Evolutionary conservation across 805 yeast genomes (phyloP), one percentile per base, ranked within the genome.

Genomic region (Ogataea nonfermentans): DNA sequence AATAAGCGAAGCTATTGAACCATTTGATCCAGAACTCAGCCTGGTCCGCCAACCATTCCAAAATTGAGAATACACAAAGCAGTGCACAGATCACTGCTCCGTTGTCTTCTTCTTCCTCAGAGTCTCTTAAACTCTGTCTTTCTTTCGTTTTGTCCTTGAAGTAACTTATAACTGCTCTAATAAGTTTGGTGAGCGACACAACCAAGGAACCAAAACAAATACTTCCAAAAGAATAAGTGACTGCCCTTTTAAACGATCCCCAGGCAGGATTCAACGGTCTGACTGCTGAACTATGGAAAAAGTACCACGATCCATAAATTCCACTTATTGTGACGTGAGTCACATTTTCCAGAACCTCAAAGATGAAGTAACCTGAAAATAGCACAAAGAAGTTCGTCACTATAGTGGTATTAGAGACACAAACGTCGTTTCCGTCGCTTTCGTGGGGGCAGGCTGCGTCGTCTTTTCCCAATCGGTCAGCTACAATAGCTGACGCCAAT

Each of bases 281-380:
- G 40, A 71, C 70, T 13, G 84, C 74, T 9, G 56, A 37, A 7
- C 47, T 40, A 32, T 55, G 55, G 61, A 84, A 74, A 62, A 87
- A 90, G 62, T 86, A 89, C 96, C 97, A 90, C 7, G 91, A 76
- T 8, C 96, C 96, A 58, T 76, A 90, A 13, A 88, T 78, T 17
- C 95, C 95, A 16, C 91, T 73, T 32, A 87, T 79, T 1, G 89
- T 77, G 15, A 83, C 84, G 56, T 90, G 95, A 25, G 88, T 80
- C 11, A 85, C 71, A 53, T 85, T 88, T 63, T 81, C 79, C 42
- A 86, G 68, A 13, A 89, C 93, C 62, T 88, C 96, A 20, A 93
- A 75, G 44, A 88, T 76, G 59, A 78, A 84, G 58, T 76, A 89
- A 13, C 95, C 95, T 4, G 91, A 84, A 61, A 90, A 86, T 48